Evolutionary conservation across 345 rosid genomes (phyloP), one percentile per base, ranked within the genome.

Genomic region (Xanthoceras sorbifolium): DNA sequence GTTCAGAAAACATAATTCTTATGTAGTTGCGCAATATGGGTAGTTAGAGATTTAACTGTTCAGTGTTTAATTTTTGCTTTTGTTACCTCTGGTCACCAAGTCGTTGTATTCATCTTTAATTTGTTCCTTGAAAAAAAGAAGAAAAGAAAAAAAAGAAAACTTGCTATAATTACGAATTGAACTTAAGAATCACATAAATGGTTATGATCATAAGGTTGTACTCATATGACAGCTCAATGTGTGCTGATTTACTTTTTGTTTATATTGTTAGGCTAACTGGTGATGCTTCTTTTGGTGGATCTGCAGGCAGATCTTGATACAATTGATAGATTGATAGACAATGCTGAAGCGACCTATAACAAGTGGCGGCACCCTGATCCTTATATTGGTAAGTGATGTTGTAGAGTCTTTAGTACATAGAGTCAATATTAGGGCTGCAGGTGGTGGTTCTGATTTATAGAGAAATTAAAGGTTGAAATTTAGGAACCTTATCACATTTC

Each of bases 311-410:
- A 92, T 85, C 85, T 86, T 23, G 94, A 93, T 77, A 80, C 87
- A n/a, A 90, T 93, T 44, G 98, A 96, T 80, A 91, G 86, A 78
- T 66, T 93, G 90, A 92, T 92, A 79, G 97, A 76, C 59, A 81
- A 83, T 48, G 99, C 89, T 64, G 99, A 96, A 85, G 89, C 94
- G 17, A 71, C 85, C 75, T 79, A 93, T 69, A 76, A 92, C 70
- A 96, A 93, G 84, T 93, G 93, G 93, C 84, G 95, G 52, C 99
- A 96, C 83, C 98, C 99, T 78, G 97, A 96, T 85, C 98, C 98
- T 78, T 94, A 94, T 59, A 89, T 94, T 36, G 98, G 99, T 96
- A 73, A 76, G 77, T 75, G 50, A 52, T 38, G 18, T 28, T 1
- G 26, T 54, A 23, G 69, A 38, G 18, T 71, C 52, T 66, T 14